Base-by-base conservation (phyloP, 164 flowering plant genomes). In the Brasenia schreberi region DNA sequence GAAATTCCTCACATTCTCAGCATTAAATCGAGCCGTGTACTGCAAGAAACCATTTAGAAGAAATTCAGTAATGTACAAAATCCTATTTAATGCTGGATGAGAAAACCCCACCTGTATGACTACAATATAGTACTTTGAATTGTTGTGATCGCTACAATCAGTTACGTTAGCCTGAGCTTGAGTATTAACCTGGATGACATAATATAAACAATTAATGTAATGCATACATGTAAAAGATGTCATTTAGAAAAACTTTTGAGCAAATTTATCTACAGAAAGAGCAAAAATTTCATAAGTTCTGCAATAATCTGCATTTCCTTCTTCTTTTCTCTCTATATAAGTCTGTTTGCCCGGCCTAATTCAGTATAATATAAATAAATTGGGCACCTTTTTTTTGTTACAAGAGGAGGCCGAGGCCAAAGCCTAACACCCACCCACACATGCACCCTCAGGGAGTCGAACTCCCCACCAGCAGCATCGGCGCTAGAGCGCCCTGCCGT, bases 21-120 rank as follows among this genome's bases (percentile, higher is more conserved):
- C 96, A 85, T 83, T 95, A 67, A 95, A 84, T 56, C 96, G 79
- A 73, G 99, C 96, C 72, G 90, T 83, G 74, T 95, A 92, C 99
- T 95, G 90, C 79, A 77, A 76, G 12, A 69, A 66, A 68, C 17
- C 19, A 62, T 67, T 44, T 43, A 10, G 42, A 77, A 43, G n/a
- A 18, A 43, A 66, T 5, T 6, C 0, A 59, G 6, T 17, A 53
- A 18, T 33, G 18, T 43, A 17, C 18, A 18, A 6, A 42, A 5
- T 6, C 19, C 18, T 19, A 11, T 17, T 6, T 7, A 17, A 7
- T 5, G 7, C 19, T 60, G 5, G 27, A 60, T 18, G n/a, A n/a
- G 2, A n/a, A 60, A n/a, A 45, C 7, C 11, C 62, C 70, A 92
- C 99, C 99, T 95, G 97, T 73, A 95, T 88, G n/a, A 95, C 92